Percentiles rank a stretch among this genome's conserved stretches.
Conservation (phyloP, 306 rosid species). For the Datisca glomerata region DNA sequence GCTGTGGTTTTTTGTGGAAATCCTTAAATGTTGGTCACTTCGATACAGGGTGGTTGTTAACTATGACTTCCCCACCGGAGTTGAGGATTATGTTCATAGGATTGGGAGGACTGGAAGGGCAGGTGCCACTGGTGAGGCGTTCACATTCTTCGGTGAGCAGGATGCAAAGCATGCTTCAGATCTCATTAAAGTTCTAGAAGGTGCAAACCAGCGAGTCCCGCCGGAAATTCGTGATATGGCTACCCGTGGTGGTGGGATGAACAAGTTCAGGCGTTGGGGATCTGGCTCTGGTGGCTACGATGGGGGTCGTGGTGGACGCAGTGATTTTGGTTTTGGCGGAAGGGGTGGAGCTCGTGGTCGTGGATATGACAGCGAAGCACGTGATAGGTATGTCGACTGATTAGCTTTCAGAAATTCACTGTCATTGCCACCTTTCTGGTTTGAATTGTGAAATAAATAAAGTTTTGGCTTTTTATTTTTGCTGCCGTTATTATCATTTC, state of each 20-base stretch:
- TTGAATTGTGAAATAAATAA: too few species aligned
- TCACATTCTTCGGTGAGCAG: conserved; percentile 89
- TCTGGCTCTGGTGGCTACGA: conserved; percentile 41
- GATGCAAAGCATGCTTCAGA: conserved; percentile 89
- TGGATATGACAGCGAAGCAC: conserved; percentile 39
- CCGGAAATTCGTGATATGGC: conserved; percentile 76
- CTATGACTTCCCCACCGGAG: conserved; percentile 97
- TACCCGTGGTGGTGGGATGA: conserved; percentile 83
- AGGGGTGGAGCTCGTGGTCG: conserved; percentile 58
- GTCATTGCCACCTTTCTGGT: too few species aligned
- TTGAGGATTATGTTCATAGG: conserved; percentile 99
- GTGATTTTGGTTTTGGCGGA: conserved; percentile 51
- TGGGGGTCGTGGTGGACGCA: conserved; percentile 58
- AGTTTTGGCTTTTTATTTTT: too few species aligned
- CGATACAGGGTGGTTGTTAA: conserved; percentile 80
- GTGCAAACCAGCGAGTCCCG: conserved; percentile 87
- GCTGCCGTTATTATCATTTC: too few species aligned
- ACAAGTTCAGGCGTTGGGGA: conserved; percentile 74
- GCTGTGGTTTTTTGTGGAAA: too few species aligned
- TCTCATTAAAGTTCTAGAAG: conserved; percentile 92
- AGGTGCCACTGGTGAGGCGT: conserved; percentile 92
- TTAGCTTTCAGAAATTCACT: too few species aligned
- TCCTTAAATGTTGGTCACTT: neutral
- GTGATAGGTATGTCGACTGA: conserved; percentile 59
- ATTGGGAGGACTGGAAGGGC: conserved; percentile 99